phyloP scores from a whole-genome alignment of 2,329 filamentous ascomycete species.

The Fulvia fulva region DNA sequence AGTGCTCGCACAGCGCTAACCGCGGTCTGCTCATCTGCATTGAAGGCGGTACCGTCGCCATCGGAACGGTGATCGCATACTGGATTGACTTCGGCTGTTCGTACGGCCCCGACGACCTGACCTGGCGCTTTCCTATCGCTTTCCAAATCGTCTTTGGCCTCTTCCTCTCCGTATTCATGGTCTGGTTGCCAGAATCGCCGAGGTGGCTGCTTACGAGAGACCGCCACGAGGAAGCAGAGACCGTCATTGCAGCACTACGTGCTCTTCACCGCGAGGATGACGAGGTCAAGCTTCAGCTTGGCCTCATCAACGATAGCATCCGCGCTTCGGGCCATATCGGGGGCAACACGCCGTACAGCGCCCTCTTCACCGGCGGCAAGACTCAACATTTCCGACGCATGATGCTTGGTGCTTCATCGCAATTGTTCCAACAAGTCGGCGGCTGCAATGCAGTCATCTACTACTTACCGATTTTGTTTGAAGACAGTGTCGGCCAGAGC shows the following conservation, averaged over 20 bases:
- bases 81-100: conserved; percentile 49
- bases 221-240: conserved; percentile 45
- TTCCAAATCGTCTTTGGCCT: conserved; percentile 51
- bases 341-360: conserved; percentile 45
- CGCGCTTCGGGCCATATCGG: conserved; percentile 39
- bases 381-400: conserved; percentile 64
- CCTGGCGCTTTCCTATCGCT: conserved; percentile 50
- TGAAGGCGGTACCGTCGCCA: conserved; percentile 50
- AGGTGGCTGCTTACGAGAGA: conserved; percentile 45
- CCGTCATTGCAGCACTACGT: conserved; percentile 50
- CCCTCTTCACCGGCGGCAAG: conserved; percentile 59
- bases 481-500: conserved; percentile 48
- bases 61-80: conserved; percentile 50
- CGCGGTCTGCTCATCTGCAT: conserved; percentile 60
- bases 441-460: conserved; percentile 48
- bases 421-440: conserved; percentile 61
- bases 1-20: conserved; percentile 53
- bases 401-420: conserved; percentile 55
- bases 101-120: conserved; percentile 33
- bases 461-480: conserved; percentile 41
- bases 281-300: conserved; percentile 57
- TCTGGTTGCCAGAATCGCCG: conserved; percentile 43
- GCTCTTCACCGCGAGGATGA: conserved; percentile 49
- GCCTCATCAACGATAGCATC: conserved; percentile 62
- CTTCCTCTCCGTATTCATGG: conserved; percentile 43